These are phyloP conservation scores for Terana coerulea DNA, from an alignment of 768 basidiomycete genomes.

Conservation along the genomic window DNA sequence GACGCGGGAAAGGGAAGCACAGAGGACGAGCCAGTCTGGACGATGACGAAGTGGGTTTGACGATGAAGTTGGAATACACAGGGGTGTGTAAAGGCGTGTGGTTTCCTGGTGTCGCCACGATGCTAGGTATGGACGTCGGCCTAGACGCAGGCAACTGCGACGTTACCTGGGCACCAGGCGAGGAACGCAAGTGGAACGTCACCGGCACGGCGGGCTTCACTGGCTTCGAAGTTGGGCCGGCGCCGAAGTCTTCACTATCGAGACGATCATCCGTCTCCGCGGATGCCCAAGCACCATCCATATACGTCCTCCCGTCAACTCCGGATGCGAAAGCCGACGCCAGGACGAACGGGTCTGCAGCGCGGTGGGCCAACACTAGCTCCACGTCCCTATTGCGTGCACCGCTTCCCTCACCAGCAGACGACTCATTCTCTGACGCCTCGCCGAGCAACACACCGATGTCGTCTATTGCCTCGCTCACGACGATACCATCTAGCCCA, in stretches of 20 bases:
- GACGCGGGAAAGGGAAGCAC: conserved; percentile 30
- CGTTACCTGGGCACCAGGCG: conserved; percentile 58
- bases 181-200: conserved; percentile 54
- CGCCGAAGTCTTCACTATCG: conserved; percentile 32
- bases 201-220: conserved; percentile 65
- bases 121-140: conserved; percentile 73
- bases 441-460: conserved; percentile 50
- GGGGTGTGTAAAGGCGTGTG: conserved; percentile 73
- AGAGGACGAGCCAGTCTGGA: conserved; percentile 24
- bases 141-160: conserved; percentile 68
- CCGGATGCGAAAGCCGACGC: conserved; percentile 11
- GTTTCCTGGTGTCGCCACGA: conserved; percentile 76
- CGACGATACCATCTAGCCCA: conserved; percentile 32
- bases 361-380: conserved; percentile 21
- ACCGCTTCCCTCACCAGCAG: conserved; percentile 64
- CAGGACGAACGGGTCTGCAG: not conserved
- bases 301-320: conserved; percentile 22
- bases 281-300: conserved; percentile 15
- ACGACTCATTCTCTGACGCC: conserved; percentile 69
- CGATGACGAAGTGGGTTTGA: conserved; percentile 36
- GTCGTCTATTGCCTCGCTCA: conserved; percentile 35
- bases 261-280: conserved; percentile 37
- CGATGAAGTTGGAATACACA: conserved; percentile 67
- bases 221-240: conserved; percentile 58
- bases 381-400: conserved; percentile 70